Evolutionary conservation across 352 stramenopile species (phyloP), one percentile per base, ranked within the genome.

Genomic region (Phytophthora pinifolia): DNA sequence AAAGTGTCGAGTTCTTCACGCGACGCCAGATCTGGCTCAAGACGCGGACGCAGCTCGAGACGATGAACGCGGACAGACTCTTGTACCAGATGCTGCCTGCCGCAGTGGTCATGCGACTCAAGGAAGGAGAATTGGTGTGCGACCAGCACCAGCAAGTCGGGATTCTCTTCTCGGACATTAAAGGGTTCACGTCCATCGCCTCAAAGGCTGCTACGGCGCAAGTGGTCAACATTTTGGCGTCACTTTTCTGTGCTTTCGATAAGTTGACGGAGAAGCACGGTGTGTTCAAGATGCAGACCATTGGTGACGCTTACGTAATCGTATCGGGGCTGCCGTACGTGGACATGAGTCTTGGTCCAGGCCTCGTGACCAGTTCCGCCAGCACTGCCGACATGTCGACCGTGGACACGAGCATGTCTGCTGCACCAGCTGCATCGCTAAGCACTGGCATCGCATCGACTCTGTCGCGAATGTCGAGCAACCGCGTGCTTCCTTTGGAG

Each of bases 281-380:
- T 30, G 87, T 97, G 29, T 96, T 96, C 50, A 98, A 97, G 65
- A 92, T 97, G 70, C 87, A 98, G 61, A 97, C 86, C 0, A 97
- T 97, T 29, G 89, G 91, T 10, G 92, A 98, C 67, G 88, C 88
- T n/a, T 97, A 96, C 62, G 83, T 98, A 51, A 96, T 92, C 33
- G 79, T 92, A 2, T 93, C 81, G 3, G 88, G 86, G 2, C 56
- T 94, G 13, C 89, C 89, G 5, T 96, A 94, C 36, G 76, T 89
- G 7, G 82, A 92, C 46, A 92, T 94, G 80, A 94, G 80, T 59
- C 69, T 91, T 3, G 79, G 75, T 0, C 79, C 76, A 0, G 68
- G 80, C 0, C n/a, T 88, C 14, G 63, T 74, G 1, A 46, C 46
- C 1, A 63, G 50, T n/a, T 56, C 44, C 4, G 55, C 62, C 2